Conservation (phyloP, 495 filamentous ascomycete species). For the Podospora australis region DNA sequence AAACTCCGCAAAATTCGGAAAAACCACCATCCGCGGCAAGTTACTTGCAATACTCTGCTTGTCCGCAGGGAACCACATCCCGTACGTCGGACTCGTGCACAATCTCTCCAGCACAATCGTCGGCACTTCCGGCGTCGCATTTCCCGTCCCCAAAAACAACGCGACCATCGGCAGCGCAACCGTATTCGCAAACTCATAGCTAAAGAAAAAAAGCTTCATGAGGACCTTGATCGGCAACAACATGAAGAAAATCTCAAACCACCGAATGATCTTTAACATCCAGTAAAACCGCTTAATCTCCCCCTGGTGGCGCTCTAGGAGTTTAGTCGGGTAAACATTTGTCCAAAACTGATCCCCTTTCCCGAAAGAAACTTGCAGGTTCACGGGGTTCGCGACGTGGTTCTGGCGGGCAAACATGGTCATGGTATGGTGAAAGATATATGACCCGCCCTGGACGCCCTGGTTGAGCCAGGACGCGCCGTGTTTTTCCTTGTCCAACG, state of each 20-base stretch:
- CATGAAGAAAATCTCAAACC: slow-evolving; percentile 63
- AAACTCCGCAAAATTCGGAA: slow-evolving; percentile 66
- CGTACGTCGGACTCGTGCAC: slow-evolving; percentile 66
- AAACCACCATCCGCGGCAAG: slow-evolving; percentile 73
- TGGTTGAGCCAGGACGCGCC: slow-evolving; percentile 77
- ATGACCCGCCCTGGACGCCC: slow-evolving; percentile 75
- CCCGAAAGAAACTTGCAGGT: slow-evolving; percentile 75
- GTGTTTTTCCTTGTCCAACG: slow-evolving; percentile 58
- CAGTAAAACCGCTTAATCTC: slow-evolving; percentile 62
- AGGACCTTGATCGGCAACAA: slow-evolving; percentile 66
- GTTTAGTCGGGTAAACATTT: slow-evolving; percentile 67
- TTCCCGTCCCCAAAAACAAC: slow-evolving; percentile 72
- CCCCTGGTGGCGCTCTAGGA: slow-evolving; percentile 53
- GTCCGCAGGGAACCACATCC: slow-evolving; percentile 70
- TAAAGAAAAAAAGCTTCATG: slow-evolving; percentile 65
- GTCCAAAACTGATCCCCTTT: slow-evolving; percentile 76
- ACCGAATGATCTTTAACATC: slow-evolving; percentile 63
- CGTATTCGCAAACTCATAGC: slow-evolving; percentile 63
- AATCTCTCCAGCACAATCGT: slow-evolving; percentile 69
- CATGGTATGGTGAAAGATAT: slow-evolving; percentile 76
- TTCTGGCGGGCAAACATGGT: slow-evolving; percentile 68
- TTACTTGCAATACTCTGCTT: slow-evolving; percentile 54
- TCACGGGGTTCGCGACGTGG: slow-evolving; percentile 60
- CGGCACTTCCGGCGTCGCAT: slow-evolving; percentile 72
- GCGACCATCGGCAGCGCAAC: slow-evolving; percentile 69